Evolutionary conservation across 176 grass and related monocot genomes (phyloP).

Genomic region (barley (Hordeum vulgare)): DNA sequence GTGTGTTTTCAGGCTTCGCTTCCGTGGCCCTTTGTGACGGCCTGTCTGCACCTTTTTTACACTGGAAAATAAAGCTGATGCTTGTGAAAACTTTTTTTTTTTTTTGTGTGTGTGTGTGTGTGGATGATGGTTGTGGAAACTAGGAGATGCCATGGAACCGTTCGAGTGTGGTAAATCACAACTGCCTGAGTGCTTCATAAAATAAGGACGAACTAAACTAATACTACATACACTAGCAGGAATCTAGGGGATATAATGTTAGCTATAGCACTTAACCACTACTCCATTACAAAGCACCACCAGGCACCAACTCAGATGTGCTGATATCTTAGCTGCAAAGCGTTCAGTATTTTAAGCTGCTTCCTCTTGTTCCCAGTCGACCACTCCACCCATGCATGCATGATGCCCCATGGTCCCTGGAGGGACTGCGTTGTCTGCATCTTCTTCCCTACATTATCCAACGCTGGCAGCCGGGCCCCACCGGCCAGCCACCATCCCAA

Average conservation of each 20-base stretch:
- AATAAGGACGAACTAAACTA: not conserved
- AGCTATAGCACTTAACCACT: constrained; percentile 4
- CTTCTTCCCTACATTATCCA: too few relatives aligned
- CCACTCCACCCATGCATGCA: not conserved
- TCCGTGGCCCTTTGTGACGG: too few relatives aligned
- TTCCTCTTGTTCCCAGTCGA: not conserved
- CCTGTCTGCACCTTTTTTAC: too few relatives aligned
- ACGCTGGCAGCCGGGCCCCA: not conserved
- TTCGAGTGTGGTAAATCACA: not conserved
- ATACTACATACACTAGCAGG: too few relatives aligned
- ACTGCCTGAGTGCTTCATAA: not conserved
- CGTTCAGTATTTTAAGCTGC: not conserved
- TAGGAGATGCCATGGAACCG: too few relatives aligned
- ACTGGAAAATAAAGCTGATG: too few relatives aligned
- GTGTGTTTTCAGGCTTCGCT: too few relatives aligned
- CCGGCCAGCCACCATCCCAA: not conserved
- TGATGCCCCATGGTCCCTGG: not conserved
- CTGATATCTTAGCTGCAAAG: not conserved
- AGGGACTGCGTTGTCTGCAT: too few relatives aligned
- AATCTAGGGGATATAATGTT: constrained; percentile 29
- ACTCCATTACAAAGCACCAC: constrained; percentile 21
- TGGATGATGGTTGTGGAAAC: too few relatives aligned
- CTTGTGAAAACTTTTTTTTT: too few relatives aligned
- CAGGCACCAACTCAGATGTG: constrained; percentile 7
- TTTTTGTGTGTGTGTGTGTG: too few relatives aligned